These are phyloP conservation scores for Cyberlindnera euphorbiiphila DNA, from an alignment of 805 yeast species.

Conservation along the genomic window DNA sequence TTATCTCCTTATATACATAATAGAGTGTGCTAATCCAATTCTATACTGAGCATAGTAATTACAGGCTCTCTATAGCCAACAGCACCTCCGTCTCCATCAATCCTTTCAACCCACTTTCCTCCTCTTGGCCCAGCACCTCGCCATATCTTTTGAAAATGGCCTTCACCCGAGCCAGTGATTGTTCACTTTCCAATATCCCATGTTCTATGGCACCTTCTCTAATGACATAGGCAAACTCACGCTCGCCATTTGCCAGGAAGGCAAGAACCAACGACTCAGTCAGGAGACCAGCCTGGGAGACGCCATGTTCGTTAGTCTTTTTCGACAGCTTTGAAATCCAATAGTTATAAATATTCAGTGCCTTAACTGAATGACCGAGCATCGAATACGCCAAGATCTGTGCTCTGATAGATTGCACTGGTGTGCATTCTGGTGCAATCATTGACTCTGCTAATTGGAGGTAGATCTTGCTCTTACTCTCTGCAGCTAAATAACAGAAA, in stretches of 20 bases:
- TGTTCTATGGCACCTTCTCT: slow-evolving; percentile 44
- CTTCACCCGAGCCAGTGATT: slow-evolving; percentile 40
- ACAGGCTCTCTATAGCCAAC: slow-evolving; percentile 15
- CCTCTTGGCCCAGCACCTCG: slow-evolving; percentile 42
- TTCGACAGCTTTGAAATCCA: slow-evolving; percentile 38
- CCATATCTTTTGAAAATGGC: slow-evolving; percentile 46
- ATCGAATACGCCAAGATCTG: slow-evolving; percentile 40
- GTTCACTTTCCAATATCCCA: slow-evolving; percentile 35
- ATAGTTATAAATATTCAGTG: slow-evolving; percentile 43
- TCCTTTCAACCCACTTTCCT: slow-evolving; percentile 26
- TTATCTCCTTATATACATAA: too few species aligned
- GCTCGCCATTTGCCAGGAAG: slow-evolving; percentile 41
- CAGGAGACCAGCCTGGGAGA: slow-evolving; percentile 41
- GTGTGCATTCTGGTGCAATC: slow-evolving; percentile 28
- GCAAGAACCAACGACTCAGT: slow-evolving; percentile 46
- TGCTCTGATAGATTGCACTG: slow-evolving; percentile 33
- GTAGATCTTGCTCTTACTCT: slow-evolving; percentile 27
- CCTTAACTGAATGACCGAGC: slow-evolving; percentile 35
- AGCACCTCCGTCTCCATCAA: slow-evolving; percentile 17
- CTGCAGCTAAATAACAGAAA: slow-evolving; percentile 38
- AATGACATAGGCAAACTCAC: slow-evolving; percentile 51
- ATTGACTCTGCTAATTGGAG: slow-evolving; percentile 37
- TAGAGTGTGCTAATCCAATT: too few species aligned
- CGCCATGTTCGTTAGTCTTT: slow-evolving; percentile 28
- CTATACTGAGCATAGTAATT: too few species aligned